Evolutionary conservation across 2,329 filamentous ascomycete genomes (phyloP).

Genomic region (Aspergillus quadrilineatus): DNA sequence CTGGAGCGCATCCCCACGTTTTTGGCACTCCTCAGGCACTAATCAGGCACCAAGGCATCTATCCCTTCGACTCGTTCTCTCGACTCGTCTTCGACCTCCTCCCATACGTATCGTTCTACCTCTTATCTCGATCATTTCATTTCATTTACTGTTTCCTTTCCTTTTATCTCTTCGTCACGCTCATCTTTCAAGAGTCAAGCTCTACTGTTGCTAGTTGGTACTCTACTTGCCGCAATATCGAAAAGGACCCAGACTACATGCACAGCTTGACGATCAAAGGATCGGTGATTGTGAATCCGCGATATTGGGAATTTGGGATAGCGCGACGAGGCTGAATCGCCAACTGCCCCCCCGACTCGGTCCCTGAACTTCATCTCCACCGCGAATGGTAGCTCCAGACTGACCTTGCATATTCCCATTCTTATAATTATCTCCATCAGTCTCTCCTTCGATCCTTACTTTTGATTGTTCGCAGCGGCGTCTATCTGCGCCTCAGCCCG

Average conservation of each 20-base stretch:
- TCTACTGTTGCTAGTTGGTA: not conserved
- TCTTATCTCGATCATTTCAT: too few species aligned
- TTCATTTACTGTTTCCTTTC: not conserved
- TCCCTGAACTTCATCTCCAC: conserved; percentile 3
- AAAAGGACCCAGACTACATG: not conserved
- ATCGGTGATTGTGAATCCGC: not conserved
- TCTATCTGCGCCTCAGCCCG: conserved; percentile 6
- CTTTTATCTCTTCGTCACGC: not conserved
- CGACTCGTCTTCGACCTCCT: not conserved
- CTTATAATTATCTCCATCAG: not conserved
- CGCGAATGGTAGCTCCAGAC: conserved; percentile 2
- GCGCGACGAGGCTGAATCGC: conserved; percentile 27
- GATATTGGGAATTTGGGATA: not conserved
- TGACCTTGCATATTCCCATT: not conserved
- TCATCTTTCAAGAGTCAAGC: not conserved
- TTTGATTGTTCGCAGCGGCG: not conserved
- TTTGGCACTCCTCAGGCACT: not conserved
- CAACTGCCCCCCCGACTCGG: conserved; percentile 17
- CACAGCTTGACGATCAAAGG: not conserved
- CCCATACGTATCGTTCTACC: not conserved
- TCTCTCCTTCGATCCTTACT: not conserved
- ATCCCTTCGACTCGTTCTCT: not conserved
- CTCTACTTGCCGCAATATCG: not conserved
- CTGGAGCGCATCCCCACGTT: not conserved
- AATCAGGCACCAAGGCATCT: conserved; percentile 3